These are phyloP conservation scores for Wickerhamiella infanticola DNA, from an alignment of 1,139 yeast genomes.

Conservation along the genomic window DNA sequence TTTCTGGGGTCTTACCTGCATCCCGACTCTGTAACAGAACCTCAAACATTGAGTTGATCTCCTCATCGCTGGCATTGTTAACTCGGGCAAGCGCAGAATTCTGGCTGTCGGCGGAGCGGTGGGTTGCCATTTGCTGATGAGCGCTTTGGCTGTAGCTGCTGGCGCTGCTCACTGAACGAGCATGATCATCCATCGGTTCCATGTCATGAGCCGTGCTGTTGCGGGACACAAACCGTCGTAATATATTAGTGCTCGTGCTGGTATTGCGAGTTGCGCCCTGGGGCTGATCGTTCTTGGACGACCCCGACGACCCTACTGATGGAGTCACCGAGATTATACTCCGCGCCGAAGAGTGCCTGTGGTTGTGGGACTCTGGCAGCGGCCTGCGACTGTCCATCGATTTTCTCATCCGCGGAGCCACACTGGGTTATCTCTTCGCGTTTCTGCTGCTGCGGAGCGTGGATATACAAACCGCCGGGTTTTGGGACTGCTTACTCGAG, in stretches of 20 bases:
- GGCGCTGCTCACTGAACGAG: no score
- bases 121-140: neutral
- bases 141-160: no score
- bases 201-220: neutral
- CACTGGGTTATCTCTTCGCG: no score
- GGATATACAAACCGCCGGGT: no score
- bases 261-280: neutral
- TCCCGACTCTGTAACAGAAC: conserved; percentile 46
- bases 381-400: neutral
- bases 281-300: neutral
- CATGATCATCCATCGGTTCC: no score
- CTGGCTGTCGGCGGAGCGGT: neutral
- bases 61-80: conserved; percentile 86
- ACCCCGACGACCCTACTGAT: neutral
- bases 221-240: conserved; percentile 1
- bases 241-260: conserved; percentile 2
- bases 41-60: conserved; percentile 24
- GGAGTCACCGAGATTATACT: conserved; percentile 1
- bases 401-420: neutral
- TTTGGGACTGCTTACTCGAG: no score
- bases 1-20: conserved; percentile 60
- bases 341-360: neutral
- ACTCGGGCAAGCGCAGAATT: conserved; percentile 33
- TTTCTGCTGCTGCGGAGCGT: no score
- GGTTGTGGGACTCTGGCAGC: neutral